These are phyloP conservation scores for Neofusicoccum laricinum DNA, from an alignment of 2,329 filamentous ascomycete species.

Conservation along the genomic window DNA sequence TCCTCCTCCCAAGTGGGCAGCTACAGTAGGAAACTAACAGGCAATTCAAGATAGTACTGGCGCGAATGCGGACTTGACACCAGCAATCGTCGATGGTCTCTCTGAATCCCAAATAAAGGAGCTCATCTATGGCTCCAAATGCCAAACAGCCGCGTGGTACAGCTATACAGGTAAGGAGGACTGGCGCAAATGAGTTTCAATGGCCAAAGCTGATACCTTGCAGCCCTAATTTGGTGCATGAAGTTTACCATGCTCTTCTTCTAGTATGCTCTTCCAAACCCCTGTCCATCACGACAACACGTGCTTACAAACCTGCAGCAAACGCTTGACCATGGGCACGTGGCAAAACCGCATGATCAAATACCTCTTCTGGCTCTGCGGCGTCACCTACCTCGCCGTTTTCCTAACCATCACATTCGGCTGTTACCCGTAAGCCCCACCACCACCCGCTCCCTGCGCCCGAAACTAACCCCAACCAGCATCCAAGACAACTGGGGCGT, in stretches of 20 bases:
- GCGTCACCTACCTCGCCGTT: slow-evolving; percentile 30
- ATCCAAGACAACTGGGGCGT: slow-evolving; percentile 29
- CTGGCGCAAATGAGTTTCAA: not conserved
- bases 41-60: slow-evolving; percentile 24
- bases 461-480: not conserved
- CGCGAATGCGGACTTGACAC: slow-evolving; percentile 28
- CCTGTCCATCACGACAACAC: slow-evolving; percentile 13
- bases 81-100: slow-evolving; percentile 23
- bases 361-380: slow-evolving; percentile 25
- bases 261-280: slow-evolving; percentile 12
- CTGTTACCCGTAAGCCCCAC: slow-evolving; percentile 23
- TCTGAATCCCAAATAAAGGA: slow-evolving; percentile 28
- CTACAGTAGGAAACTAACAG: not conserved
- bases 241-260: slow-evolving; percentile 32
- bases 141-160: slow-evolving; percentile 42
- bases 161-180: not conserved
- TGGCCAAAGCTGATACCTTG: slow-evolving; percentile 24
- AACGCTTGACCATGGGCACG: slow-evolving; percentile 33
- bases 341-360: slow-evolving; percentile 31
- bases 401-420: slow-evolving; percentile 31
- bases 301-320: not conserved
- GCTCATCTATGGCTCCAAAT: slow-evolving; percentile 34
- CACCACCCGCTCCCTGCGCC: not conserved
- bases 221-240: slow-evolving; percentile 36
- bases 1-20: not conserved